Conservation (phyloP, 2,329 filamentous ascomycete genomes). For the Raffaelea albimanens region DNA sequence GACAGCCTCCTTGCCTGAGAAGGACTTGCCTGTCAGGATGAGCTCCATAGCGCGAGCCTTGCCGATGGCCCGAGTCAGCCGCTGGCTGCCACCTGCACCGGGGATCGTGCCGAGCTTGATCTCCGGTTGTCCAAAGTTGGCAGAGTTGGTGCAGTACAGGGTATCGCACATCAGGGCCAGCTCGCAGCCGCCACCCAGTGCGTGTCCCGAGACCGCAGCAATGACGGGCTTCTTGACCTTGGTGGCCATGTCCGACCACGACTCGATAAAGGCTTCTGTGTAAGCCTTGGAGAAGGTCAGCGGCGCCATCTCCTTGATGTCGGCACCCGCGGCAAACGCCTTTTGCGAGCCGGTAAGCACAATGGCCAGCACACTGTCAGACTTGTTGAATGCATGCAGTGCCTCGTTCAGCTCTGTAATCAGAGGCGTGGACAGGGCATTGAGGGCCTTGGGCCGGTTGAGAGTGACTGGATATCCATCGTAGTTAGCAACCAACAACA, state of each 20-base stretch:
- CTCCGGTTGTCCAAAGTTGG: slow-evolving; percentile 94
- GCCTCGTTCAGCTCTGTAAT: slow-evolving; percentile 83
- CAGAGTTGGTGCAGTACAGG: slow-evolving; percentile 75
- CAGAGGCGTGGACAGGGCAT: slow-evolving; percentile 84
- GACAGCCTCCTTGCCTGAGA: slow-evolving; percentile 74
- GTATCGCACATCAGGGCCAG: slow-evolving; percentile 97
- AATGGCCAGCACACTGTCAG: slow-evolving; percentile 63
- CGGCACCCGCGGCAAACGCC: slow-evolving; percentile 90
- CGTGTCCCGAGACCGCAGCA: slow-evolving; percentile 87
- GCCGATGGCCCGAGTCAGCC: slow-evolving; percentile 72
- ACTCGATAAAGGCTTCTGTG: slow-evolving; percentile 84
- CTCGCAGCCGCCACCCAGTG: slow-evolving; percentile 91
- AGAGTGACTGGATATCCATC: slow-evolving; percentile 60
- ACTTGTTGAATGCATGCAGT: slow-evolving; percentile 59
- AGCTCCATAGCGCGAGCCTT: slow-evolving; percentile 88
- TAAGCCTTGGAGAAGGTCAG: slow-evolving; percentile 85
- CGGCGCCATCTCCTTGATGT: slow-evolving; percentile 98
- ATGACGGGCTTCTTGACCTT: slow-evolving; percentile 89
- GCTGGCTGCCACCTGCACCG: slow-evolving; percentile 83
- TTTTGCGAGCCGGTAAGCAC: slow-evolving; percentile 81
- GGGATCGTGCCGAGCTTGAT: slow-evolving; percentile 92
- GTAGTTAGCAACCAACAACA: too few relatives aligned
- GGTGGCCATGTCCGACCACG: slow-evolving; percentile 80
- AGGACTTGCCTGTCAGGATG: slow-evolving; percentile 76
- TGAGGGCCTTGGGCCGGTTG: slow-evolving; percentile 89